These are phyloP conservation scores for Suhomyces xylopsoci DNA, from an alignment of 805 yeast genomes.

Conservation along the genomic window DNA sequence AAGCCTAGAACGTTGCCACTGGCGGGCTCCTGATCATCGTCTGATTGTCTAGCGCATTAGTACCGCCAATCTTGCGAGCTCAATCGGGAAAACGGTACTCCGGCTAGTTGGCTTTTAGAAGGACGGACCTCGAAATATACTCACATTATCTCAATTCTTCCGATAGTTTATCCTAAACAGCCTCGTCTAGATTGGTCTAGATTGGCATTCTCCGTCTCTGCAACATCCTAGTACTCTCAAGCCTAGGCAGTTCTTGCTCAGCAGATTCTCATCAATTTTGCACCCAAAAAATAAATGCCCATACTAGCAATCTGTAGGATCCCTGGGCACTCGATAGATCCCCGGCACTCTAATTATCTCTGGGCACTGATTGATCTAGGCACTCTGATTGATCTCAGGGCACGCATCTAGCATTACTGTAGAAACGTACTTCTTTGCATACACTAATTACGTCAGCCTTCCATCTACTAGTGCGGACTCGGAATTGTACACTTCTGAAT, in stretches of 20 bases:
- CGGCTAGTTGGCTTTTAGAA: neutral
- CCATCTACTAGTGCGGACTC: neutral
- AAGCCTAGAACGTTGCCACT: no score
- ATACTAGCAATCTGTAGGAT: neutral
- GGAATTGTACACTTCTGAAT: neutral
- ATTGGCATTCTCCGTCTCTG: neutral
- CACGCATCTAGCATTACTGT: neutral
- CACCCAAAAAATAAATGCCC: neutral
- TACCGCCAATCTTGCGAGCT: neutral
- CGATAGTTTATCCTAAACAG: neutral
- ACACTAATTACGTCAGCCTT: neutral
- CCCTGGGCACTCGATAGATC: neutral
- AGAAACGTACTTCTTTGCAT: neutral
- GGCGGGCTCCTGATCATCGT: neutral
- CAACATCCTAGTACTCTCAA: neutral
- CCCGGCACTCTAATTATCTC: neutral
- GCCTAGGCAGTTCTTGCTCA: neutral
- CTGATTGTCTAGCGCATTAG: neutral
- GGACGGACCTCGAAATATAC: neutral
- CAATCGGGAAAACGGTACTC: neutral
- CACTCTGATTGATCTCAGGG: neutral
- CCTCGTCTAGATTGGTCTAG: neutral
- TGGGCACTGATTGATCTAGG: neutral
- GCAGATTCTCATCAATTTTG: neutral
- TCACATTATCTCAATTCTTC: neutral